Base-by-base conservation (phyloP, 2,329 filamentous ascomycete genomes). In the Sporothrix mexicana region DNA sequence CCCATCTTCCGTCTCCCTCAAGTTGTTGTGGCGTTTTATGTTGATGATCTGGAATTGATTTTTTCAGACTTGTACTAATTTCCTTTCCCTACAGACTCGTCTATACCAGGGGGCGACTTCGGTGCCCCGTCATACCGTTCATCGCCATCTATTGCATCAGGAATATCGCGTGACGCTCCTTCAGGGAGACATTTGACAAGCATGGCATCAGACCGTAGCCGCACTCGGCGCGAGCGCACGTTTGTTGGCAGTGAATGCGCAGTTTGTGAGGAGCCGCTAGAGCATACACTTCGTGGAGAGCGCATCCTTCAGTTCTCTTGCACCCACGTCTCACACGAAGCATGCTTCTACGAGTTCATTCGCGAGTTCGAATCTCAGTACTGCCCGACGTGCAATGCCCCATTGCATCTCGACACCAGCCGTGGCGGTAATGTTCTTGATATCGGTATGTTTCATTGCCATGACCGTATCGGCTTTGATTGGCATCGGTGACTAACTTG, bases 281-380 rank as follows among this genome's bases (percentile, higher is more conserved):
- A 98, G 82, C 95, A 98, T 81, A 99, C 94, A 3, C 87, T 99
- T 64, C 92, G 93, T 69, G 96, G 96, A 74, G 96, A 99, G 84
- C 91, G 94, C 77, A 94, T 99, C 74, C 85, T 99, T 71, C 96
- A 98, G 80, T 96, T 99, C 79, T 97, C 95, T 6, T 99, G 96
- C 82, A 89, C 91, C n/a, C 96, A 99, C 82, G 95, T 99, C 74
- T 94, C 95, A 12, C 96, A 99, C 80, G 96, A 98, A 82, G 96
- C 95, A 49, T 99, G 96, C 83, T 98, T 99, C 80, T 98, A 98
- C 83, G 96, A 99, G 82, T 98, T 97, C 80, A 97, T 99, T 78
- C 93, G 93, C 79, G 95, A 98, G 79, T 93, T 95, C 73, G 95
- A 98, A 77, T 93, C 93, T 70, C 94, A 98, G 79, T 95, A 94